phyloP scores from a whole-genome alignment of 2,329 filamentous ascomycete genomes.

The Alternaria gaisen region DNA sequence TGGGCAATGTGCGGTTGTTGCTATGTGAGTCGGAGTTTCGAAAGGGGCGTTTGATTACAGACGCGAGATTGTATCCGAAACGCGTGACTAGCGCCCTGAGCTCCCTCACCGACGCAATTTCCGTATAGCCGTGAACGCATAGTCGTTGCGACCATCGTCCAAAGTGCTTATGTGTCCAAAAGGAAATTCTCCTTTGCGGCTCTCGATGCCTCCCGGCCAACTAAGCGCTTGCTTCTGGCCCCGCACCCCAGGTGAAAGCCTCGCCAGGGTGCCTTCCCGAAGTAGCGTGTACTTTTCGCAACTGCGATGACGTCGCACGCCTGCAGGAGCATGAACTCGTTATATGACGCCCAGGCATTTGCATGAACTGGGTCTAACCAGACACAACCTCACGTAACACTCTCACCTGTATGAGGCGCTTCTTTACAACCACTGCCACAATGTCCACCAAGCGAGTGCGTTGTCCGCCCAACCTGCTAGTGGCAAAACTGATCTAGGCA shows the following conservation, averaged over 20 bases:
- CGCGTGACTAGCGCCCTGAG: conserved; percentile 33
- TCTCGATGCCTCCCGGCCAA: not conserved
- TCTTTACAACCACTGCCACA: conserved; percentile 39
- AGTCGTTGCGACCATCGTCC: conserved; percentile 1
- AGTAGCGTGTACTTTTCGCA: conserved; percentile 14
- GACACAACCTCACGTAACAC: not conserved
- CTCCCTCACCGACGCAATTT: conserved; percentile 15
- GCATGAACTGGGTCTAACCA: not conserved
- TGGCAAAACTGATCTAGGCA: conserved; percentile 29
- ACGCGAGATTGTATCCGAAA: conserved; percentile 38
- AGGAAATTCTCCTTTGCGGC: conserved; percentile 9
- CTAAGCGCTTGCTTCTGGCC: conserved; percentile 14
- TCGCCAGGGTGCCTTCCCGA: conserved; percentile 13
- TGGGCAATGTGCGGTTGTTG: conserved; percentile 38
- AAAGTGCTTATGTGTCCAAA: conserved; percentile 7
- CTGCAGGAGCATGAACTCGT: not conserved
- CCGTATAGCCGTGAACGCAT: conserved; percentile 16
- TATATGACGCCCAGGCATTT: not conserved
- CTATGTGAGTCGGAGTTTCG: conserved; percentile 20
- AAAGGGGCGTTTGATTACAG: conserved; percentile 38
- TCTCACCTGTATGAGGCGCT: conserved; percentile 29
- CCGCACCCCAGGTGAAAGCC: conserved; percentile 16
- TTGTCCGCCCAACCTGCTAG: conserved; percentile 9
- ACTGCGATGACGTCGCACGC: conserved; percentile 19
- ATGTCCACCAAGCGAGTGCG: conserved; percentile 50